Base-by-base conservation (phyloP, 805 yeast species). In the Lachancea mirantina region DNA sequence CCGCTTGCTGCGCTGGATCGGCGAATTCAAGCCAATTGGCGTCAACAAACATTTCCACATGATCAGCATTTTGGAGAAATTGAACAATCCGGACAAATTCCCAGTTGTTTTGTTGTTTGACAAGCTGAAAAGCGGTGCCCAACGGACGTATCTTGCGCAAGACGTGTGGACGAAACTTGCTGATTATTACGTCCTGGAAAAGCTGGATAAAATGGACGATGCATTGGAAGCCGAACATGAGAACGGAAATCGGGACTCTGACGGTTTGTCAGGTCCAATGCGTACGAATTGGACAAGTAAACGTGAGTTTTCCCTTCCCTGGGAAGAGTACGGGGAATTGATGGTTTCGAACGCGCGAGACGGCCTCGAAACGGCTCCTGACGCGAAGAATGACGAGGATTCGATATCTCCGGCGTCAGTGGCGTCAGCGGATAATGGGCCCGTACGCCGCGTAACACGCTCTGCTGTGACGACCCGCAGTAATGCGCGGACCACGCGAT, bases 21-120 rank as follows among this genome's bases (percentile, higher is more conserved):
- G 84, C 42, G 76, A 71, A 45, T 67, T 64, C 58, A 78, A 76
- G 50, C 92, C 92, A 0, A 78, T 76, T 0, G 94, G 94, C 1
- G 49, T 52, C 19, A 47, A 62, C 33, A 68, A 64, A 33, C 65
- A 68, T 35, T 58, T 61, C 45, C 62, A 70, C 39, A 54, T 71
- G 59, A 52, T 51, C 21, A 47, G 58, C 34, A 47, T 54, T 16
- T 42, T 55, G 7, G 59, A 52, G 21, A 35, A 59, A 25, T 47
- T 56, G 54, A 61, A 62, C 35, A 58, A 43, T 58, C 74, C 55
- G 37, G 68, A 49, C 53, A 62, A 41, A 45, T 58, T 30, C 50
- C 72, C 46, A 46, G 62, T 53, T 41, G 61, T 44, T 38, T 55
- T 24, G 30, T 41, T 47, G 26, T 41, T 26, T 32, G 41, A 14